Percentiles rank a stretch among this genome's conserved stretches.
These are phyloP conservation scores for Ilex paraguariensis DNA, from an alignment of 305 asterid genomes.

Conservation along the genomic window DNA sequence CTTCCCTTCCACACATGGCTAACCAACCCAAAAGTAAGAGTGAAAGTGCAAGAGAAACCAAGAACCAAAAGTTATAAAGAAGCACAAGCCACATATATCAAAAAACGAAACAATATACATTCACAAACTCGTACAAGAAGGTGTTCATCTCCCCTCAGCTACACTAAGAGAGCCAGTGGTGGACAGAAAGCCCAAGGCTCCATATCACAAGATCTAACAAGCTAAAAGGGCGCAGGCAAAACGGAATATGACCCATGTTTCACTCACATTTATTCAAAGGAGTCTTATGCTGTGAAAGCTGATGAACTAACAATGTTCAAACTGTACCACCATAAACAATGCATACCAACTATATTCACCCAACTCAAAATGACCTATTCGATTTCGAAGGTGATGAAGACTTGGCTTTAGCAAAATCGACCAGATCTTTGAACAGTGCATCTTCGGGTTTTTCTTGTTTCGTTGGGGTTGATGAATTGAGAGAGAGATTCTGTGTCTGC, in stretches of 20 bases:
- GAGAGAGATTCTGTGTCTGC: slow-evolving; percentile 67
- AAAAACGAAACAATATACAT: slow-evolving; percentile 3
- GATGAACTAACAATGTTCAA: slow-evolving; percentile 17
- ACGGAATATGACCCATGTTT: slow-evolving; percentile 1
- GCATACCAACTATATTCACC: slow-evolving; percentile 8
- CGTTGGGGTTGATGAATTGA: slow-evolving; percentile 47
- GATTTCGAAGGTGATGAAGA: slow-evolving; percentile 68
- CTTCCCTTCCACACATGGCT: no score
- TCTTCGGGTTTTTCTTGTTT: slow-evolving; percentile 71
- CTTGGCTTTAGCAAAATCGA: slow-evolving; percentile 92
- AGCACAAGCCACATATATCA: background rate
- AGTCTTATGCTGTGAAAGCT: slow-evolving; percentile 8
- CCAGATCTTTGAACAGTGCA: slow-evolving; percentile 81
- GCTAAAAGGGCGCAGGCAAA: background rate
- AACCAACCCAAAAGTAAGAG: no score
- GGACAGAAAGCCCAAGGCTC: slow-evolving; percentile 3
- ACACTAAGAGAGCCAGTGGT: slow-evolving; percentile 8
- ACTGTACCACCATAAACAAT: slow-evolving; percentile 31
- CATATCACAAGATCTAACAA: background rate
- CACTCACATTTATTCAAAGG: slow-evolving; percentile 9
- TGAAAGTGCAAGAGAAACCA: no score
- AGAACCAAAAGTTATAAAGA: no score
- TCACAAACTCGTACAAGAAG: slow-evolving; percentile 15
- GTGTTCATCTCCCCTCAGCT: slow-evolving; percentile 12
- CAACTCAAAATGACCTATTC: slow-evolving; percentile 49